Evolutionary conservation across 768 basidiomycete genomes (phyloP).

Genomic region (Pleurotus djamor): DNA sequence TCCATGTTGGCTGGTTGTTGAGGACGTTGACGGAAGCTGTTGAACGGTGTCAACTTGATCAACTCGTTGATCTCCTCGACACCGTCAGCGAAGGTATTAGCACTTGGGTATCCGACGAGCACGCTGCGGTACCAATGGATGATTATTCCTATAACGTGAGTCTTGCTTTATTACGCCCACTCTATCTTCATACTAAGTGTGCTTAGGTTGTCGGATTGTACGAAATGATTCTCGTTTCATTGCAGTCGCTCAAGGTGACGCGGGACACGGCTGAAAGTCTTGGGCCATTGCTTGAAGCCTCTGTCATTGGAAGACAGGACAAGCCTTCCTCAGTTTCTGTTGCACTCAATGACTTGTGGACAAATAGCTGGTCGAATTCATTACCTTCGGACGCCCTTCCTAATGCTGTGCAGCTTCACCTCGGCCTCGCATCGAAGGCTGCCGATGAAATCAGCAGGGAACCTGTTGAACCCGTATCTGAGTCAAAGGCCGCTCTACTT

Average conservation of each 20-base stretch:
- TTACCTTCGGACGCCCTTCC: constrained; percentile 57
- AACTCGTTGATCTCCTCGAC: constrained; percentile 44
- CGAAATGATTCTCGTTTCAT: constrained; percentile 50
- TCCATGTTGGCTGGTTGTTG: constrained; percentile 60
- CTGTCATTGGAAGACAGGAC: constrained; percentile 49
- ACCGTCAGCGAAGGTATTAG: constrained; percentile 50
- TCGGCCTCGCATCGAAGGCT: neutral
- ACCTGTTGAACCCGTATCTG: neutral
- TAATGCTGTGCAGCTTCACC: constrained; percentile 30
- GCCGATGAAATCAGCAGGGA: neutral
- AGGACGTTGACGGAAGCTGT: constrained; percentile 52
- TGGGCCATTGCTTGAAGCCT: constrained; percentile 52
- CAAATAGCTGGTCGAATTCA: constrained; percentile 36
- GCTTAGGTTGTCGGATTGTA: constrained; percentile 62
- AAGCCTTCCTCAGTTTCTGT: constrained; percentile 42
- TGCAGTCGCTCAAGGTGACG: constrained; percentile 43
- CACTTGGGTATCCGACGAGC: constrained; percentile 66
- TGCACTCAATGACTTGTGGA: constrained; percentile 67
- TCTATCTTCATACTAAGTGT: neutral
- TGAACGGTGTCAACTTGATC: constrained; percentile 51
- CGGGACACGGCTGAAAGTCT: constrained; percentile 41
- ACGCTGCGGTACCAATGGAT: constrained; percentile 41
- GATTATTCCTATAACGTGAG: constrained; percentile 62
- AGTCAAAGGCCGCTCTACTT: constrained; percentile 13
- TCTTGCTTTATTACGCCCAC: constrained; percentile 7